These are phyloP conservation scores for Forsythia suspensa DNA, from an alignment of 257 asterid species.

Conservation along the genomic window DNA sequence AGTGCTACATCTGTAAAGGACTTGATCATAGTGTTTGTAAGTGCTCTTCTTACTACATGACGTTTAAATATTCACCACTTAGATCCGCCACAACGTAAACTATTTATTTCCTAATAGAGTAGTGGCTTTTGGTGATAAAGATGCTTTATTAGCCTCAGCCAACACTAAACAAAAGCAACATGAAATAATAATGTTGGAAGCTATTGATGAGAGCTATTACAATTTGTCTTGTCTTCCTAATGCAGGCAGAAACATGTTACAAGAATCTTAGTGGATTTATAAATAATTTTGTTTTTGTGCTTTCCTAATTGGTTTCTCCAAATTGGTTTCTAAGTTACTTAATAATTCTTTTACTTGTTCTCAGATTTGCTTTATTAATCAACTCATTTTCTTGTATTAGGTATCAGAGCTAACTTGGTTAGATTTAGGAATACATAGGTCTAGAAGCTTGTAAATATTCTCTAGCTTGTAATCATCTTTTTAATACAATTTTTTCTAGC, in stretches of 20 bases:
- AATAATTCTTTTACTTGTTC: background rate
- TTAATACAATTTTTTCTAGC: background rate
- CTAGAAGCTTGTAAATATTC: no score
- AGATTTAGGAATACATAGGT: background rate
- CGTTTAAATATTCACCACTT: background rate
- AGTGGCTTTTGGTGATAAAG: background rate
- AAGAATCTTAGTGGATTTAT: background rate
- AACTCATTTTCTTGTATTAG: background rate
- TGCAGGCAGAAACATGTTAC: background rate
- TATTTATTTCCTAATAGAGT: background rate
- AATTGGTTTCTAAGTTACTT: background rate
- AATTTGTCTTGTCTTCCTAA: background rate
- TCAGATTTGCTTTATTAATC: background rate
- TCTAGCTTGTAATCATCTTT: background rate
- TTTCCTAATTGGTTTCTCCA: background rate
- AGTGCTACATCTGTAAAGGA: background rate
- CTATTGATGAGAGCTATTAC: background rate
- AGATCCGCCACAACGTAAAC: background rate
- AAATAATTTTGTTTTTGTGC: background rate
- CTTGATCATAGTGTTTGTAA: background rate
- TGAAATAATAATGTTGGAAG: background rate
- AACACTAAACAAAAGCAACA: background rate
- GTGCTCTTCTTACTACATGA: background rate
- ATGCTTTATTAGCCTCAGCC: background rate
- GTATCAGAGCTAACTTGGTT: background rate